A percentile compares a stretch with the other conserved stretches of the same genome.
These are phyloP conservation scores for Staphylotrichum tortipilum DNA, from an alignment of 495 filamentous ascomycete species.

Conservation along the genomic window DNA sequence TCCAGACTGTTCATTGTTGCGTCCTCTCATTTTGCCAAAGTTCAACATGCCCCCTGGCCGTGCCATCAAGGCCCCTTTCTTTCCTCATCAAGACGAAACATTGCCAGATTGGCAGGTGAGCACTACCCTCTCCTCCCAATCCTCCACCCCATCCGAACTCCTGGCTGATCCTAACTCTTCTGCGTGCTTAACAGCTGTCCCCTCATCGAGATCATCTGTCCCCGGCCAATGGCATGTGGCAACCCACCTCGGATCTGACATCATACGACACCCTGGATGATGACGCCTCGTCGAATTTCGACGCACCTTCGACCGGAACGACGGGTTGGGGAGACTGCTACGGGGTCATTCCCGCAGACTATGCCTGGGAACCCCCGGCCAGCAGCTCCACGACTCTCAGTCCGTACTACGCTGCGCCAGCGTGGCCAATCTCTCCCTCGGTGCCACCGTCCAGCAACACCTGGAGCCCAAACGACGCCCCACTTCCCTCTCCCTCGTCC, in stretches of 20 bases:
- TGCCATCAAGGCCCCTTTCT: too few relatives aligned
- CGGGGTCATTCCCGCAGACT: neutral
- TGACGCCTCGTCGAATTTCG: neutral
- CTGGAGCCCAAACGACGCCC: neutral
- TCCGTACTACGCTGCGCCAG: neutral
- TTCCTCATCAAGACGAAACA: too few relatives aligned
- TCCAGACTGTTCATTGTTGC: too few relatives aligned
- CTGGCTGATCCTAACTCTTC: neutral
- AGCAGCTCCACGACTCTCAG: neutral
- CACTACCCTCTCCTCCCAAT: too few relatives aligned
- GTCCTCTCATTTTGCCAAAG: too few relatives aligned
- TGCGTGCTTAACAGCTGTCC: neutral
- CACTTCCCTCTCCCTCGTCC: conserved; percentile 6
- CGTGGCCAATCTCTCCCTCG: neutral
- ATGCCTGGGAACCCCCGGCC: neutral
- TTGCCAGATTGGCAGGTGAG: too few relatives aligned
- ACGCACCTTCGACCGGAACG: neutral
- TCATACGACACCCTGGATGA: neutral
- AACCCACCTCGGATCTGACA: neutral
- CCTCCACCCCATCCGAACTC: too few relatives aligned
- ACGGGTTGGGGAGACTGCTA: neutral
- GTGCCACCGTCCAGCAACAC: neutral
- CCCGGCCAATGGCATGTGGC: neutral
- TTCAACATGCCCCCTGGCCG: too few relatives aligned
- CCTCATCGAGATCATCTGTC: neutral